Percentiles rank a stretch among this genome's conserved stretches.
Evolutionary conservation across 306 rosid species (phyloP).

Genomic region (Fagus crenata): DNA sequence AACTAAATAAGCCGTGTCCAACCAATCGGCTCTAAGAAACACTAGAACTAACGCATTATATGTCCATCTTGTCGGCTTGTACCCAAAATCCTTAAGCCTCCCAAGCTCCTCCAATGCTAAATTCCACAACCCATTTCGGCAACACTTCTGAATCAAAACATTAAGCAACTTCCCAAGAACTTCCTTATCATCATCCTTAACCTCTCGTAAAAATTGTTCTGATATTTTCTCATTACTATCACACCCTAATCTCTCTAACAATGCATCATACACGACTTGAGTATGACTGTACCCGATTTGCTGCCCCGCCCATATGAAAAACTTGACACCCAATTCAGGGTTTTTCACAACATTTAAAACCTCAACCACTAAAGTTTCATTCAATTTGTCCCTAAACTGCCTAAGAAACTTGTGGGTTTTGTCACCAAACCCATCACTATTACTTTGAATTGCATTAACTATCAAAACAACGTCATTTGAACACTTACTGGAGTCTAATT

Average conservation of each 20-base stretch:
- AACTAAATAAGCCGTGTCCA: conserved; percentile 71
- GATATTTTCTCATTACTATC: conserved; percentile 43
- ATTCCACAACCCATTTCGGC: conserved; percentile 77
- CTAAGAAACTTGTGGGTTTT: conserved; percentile 54
- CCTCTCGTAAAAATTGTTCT: conserved; percentile 42
- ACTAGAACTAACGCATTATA: conserved; percentile 76
- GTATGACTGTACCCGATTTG: conserved; percentile 75
- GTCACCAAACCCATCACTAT: conserved; percentile 39
- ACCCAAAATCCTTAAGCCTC: conserved; percentile 83
- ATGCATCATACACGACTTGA: conserved; percentile 40
- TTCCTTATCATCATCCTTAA: conserved; percentile 53
- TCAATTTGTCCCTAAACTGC: conserved; percentile 57
- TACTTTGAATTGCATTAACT: conserved; percentile 36
- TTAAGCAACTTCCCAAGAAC: conserved; percentile 68
- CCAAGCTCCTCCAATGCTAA: conserved; percentile 80
- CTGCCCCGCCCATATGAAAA: conserved; percentile 73
- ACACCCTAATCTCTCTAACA: conserved; percentile 49
- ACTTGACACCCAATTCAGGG: conserved; percentile 56
- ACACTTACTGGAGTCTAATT: conserved; percentile 21
- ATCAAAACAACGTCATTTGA: conserved; percentile 47
- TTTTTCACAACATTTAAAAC: conserved; percentile 45
- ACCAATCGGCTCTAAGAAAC: conserved; percentile 59
- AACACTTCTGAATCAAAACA: conserved; percentile 64
- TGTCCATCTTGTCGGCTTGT: conserved; percentile 56
- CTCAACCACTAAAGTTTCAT: conserved; percentile 47